Conservation (phyloP, 768 basidiomycete species). For the Gloeopeniophorella convolvens region DNA sequence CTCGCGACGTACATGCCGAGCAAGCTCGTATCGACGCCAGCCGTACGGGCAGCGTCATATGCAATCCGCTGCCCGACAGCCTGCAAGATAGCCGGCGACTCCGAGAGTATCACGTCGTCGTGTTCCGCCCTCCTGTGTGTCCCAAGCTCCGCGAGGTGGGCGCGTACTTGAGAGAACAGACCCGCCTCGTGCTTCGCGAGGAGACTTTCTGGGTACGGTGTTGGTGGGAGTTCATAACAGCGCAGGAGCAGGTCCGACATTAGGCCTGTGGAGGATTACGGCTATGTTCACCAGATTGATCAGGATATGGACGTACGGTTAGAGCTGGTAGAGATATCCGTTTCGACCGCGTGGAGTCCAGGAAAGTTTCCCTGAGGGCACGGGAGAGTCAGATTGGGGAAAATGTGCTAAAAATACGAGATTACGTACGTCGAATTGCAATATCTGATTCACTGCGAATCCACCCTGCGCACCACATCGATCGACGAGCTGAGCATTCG, state of each 20-base stretch:
- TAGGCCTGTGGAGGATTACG: constrained; percentile 39
- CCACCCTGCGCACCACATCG: constrained; percentile 41
- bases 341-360: constrained; percentile 39
- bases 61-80: no score
- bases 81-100: no score
- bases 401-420: no score
- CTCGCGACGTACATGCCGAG: constrained; percentile 52
- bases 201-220: no score
- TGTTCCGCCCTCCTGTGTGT: no score
- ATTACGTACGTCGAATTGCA: constrained; percentile 28
- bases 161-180: no score
- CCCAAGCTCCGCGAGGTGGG: no score
- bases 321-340: constrained; percentile 35
- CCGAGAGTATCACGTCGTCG: no score
- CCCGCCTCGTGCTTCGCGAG: no score
- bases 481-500: constrained; percentile 27
- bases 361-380: constrained; percentile 33
- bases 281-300: constrained; percentile 16
- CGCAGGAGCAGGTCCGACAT: constrained; percentile 50
- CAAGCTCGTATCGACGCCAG: no score
- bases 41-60: no score
- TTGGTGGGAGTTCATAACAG: constrained; percentile 47
- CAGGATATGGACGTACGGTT: constrained; percentile 33
- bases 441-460: constrained; percentile 33
- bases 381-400: neutral